Percentiles rank a stretch among this genome's conserved stretches.
These are phyloP conservation scores for Suillus placidus DNA, from an alignment of 768 basidiomycete species.

Conservation along the genomic window DNA sequence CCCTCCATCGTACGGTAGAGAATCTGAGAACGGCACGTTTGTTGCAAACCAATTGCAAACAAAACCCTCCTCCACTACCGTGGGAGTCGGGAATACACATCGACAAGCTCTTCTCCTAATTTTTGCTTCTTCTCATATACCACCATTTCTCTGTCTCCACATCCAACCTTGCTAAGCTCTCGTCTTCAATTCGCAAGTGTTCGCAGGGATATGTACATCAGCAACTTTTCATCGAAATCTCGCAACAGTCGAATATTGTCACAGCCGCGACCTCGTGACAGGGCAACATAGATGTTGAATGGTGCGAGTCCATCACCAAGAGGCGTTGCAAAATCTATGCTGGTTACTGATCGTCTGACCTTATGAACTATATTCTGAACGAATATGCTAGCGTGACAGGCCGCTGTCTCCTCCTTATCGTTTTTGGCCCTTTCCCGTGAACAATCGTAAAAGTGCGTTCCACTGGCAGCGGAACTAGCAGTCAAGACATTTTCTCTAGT, in stretches of 20 bases:
- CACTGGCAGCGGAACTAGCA: slow-evolving; percentile 27
- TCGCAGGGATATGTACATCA: neutral
- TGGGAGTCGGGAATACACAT: no score
- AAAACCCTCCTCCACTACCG: no score
- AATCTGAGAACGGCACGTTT: no score
- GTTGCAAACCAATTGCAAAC: no score
- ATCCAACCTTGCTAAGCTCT: neutral
- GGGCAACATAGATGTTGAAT: neutral
- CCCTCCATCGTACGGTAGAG: no score
- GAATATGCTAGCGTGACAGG: slow-evolving; percentile 42
- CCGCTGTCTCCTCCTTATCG: slow-evolving; percentile 28
- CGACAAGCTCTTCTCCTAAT: no score
- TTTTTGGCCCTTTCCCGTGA: neutral
- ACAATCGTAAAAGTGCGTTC: slow-evolving; percentile 23
- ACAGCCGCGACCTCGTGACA: neutral
- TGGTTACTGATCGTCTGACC: slow-evolving; percentile 36
- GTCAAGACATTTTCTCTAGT: slow-evolving; percentile 34
- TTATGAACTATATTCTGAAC: slow-evolving; percentile 44
- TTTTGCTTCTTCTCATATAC: no score
- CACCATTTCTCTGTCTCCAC: neutral
- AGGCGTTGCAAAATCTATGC: neutral
- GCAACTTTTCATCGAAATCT: neutral
- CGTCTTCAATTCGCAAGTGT: neutral
- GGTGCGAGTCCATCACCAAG: neutral
- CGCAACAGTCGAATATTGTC: neutral